Evolutionary conservation across 2,329 filamentous ascomycete genomes (phyloP).

Genomic region (Cercospora beticola): DNA sequence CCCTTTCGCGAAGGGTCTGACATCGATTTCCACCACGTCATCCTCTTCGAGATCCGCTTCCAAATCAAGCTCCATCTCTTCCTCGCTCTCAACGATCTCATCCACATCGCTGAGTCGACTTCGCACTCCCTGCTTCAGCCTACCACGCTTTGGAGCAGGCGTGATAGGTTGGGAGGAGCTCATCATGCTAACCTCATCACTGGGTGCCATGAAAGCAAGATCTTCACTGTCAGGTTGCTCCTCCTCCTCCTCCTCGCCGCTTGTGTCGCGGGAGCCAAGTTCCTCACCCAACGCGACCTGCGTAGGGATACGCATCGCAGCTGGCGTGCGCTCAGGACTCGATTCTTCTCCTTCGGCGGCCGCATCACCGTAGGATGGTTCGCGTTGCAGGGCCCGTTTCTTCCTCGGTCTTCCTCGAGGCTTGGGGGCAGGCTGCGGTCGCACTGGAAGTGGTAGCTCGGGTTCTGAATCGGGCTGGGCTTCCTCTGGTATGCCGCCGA

Average conservation of each 20-base stretch:
- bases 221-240: conserved; percentile 49
- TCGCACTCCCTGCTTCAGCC: conserved; percentile 21
- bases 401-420: conserved; percentile 26
- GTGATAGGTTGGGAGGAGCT: conserved; percentile 32
- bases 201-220: conserved; percentile 48
- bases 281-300: conserved; percentile 36
- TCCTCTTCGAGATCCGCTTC: conserved; percentile 7
- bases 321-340: conserved; percentile 38
- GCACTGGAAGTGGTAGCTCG: conserved; percentile 12
- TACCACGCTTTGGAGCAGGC: conserved; percentile 15
- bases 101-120: conserved; percentile 17
- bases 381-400: conserved; percentile 23
- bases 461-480: conserved; percentile 14
- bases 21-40: conserved; percentile 9
- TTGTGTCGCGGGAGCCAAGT: conserved; percentile 48
- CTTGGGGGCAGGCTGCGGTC: conserved; percentile 7
- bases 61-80: conserved; percentile 8
- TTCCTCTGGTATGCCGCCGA: conserved; percentile 1
- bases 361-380: conserved; percentile 31
- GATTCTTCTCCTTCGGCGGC: conserved; percentile 38
- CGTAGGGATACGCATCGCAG: conserved; percentile 38
- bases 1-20: conserved; percentile 3
- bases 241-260: conserved; percentile 46
- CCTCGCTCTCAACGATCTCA: conserved; percentile 18
- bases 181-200: conserved; percentile 39